phyloP scores from a whole-genome alignment of 371 early-diverging fungal species.

The Mucor irregularis region DNA sequence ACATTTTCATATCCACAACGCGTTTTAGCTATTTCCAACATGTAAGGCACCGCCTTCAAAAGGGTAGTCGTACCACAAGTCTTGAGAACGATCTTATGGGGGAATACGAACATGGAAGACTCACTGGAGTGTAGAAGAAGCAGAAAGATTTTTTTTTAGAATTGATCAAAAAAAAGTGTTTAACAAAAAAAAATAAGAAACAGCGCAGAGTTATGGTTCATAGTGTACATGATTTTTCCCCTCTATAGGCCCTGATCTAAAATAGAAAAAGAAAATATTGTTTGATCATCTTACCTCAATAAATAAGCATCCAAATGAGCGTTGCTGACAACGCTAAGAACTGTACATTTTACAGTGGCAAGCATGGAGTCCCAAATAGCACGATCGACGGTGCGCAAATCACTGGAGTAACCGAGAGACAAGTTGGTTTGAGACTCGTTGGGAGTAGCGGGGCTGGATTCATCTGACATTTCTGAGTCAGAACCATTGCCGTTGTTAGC shows the following conservation, averaged over 20 bases:
- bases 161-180: neutral
- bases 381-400: constrained; percentile 73
- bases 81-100: constrained; percentile 88
- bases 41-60: constrained; percentile 77
- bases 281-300: constrained; percentile 55
- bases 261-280: neutral
- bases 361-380: constrained; percentile 87
- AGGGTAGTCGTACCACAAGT: constrained; percentile 95
- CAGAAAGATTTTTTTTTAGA: no score
- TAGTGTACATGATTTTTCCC: neutral
- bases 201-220: neutral
- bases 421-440: constrained; percentile 22
- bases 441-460: constrained; percentile 31
- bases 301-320: constrained; percentile 82
- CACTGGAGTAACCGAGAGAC: constrained; percentile 35
- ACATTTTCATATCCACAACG: constrained; percentile 65
- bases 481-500: neutral
- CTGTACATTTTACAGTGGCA: constrained; percentile 83
- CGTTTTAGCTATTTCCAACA: constrained; percentile 76
- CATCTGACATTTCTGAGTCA: constrained; percentile 36
- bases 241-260: neutral
- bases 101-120: constrained; percentile 93
- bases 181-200: neutral
- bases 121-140: constrained; percentile 57
- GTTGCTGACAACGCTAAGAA: constrained; percentile 76